Evolutionary conservation across 441 rosid genomes (phyloP), one percentile per base, ranked within the genome.

Genomic region (Croton setiger): DNA sequence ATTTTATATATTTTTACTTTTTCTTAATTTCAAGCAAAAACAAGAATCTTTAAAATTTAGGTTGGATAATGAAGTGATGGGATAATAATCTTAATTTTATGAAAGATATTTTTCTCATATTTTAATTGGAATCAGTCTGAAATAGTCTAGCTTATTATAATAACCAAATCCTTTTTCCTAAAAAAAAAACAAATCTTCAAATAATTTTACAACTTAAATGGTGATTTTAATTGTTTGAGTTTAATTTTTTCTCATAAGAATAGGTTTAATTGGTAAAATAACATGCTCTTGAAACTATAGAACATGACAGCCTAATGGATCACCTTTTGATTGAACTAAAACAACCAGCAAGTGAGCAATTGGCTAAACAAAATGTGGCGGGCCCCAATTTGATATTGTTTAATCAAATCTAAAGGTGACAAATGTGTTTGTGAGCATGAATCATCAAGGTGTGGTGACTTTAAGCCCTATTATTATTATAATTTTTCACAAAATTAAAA

Each of bases 371-470:
- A 17, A 17, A 20, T 47, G 14, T 20, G 18, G 74, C 77, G 85
- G 89, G 85, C 27, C 81, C 83, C 73, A 13, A 11, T 20, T 72
- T 67, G 66, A 74, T 52, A 64, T 14, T 21, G 55, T 62, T 74
- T 39, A 14, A 15, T n/a, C 77, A 41, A 77, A 86, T 85, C 73
- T 48, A 27, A 80, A 61, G 75, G 82, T 61, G 82, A 70, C 76
- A 70, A 79, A 55, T 78, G 73, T 58, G 71, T 70, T 59, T 63
- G 82, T 77, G 82, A 75, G 84, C 77, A 73, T 66, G 62, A 83
- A 81, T 77, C 77, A n/a, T 68, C 82, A 41, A 71, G 73, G 58
- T 67, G 49, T 67, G 80, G 82, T 79, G 85, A 64, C 79, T 74
- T 74, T 76, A 61, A 66, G 60, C 71, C 56, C 66, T 57, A 21